phyloP scores from a whole-genome alignment of 768 basidiomycete species.

The Amanita subjunquillea region DNA sequence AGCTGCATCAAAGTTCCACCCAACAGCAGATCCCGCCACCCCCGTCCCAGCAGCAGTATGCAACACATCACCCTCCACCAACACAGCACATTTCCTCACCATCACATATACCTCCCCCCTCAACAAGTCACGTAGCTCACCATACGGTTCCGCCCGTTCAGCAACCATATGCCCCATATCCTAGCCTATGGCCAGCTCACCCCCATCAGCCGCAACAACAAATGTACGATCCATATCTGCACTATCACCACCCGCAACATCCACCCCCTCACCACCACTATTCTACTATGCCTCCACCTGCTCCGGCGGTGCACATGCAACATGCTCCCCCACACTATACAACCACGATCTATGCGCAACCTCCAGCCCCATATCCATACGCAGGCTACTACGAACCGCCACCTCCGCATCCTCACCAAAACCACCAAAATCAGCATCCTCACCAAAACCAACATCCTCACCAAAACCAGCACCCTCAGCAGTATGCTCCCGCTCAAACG shows the following conservation, averaged over 20 bases:
- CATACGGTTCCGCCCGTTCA: conserved; percentile 4
- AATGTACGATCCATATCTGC: conserved; percentile 12
- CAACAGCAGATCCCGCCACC: conserved; percentile 8
- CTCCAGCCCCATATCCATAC: conserved; percentile 14
- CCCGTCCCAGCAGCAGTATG: conserved; percentile 9
- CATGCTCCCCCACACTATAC: conserved; percentile 18
- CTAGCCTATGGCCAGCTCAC: conserved; percentile 9
- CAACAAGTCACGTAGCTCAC: conserved; percentile 1
- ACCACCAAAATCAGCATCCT: conserved; percentile 11
- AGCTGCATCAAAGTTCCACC: conserved; percentile 8
- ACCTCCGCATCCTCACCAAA: conserved; percentile 18
- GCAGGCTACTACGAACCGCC: conserved; percentile 13
- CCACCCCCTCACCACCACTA: conserved; percentile 13
- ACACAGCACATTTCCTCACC: conserved; percentile 7
- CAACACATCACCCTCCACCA: conserved; percentile 11
- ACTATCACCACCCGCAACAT: conserved; percentile 11
- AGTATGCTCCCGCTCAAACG: conserved; percentile 9
- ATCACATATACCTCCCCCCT: conserved; percentile 7
- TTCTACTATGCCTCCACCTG: conserved; percentile 14
- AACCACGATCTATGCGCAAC: conserved; percentile 15
- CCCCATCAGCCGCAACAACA: conserved; percentile 8
- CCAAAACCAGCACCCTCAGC: neutral
- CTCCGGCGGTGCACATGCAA: conserved; percentile 9
- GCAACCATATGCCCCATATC: conserved; percentile 6
- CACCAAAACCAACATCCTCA: conserved; percentile 9